A percentile compares a stretch with the other conserved stretches of the same genome.
These are phyloP conservation scores for Lipomyces kockii DNA, from an alignment of 805 yeast genomes.

Conservation along the genomic window DNA sequence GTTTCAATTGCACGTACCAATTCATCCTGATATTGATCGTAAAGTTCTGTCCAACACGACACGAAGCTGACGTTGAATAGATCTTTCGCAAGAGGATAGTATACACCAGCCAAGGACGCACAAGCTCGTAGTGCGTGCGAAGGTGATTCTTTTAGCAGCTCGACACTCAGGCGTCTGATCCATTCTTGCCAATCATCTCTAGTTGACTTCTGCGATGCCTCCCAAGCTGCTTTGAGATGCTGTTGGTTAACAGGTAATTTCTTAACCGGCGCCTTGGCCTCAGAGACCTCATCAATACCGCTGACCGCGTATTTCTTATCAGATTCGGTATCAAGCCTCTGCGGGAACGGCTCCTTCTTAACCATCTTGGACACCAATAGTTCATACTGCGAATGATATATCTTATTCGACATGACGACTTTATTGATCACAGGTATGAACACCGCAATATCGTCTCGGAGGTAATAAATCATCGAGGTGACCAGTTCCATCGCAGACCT, in stretches of 20 bases:
- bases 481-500: constrained; percentile 76
- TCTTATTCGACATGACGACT: constrained; percentile 58
- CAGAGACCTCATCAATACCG: constrained; percentile 55
- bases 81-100: constrained; percentile 86
- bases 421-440: constrained; percentile 83
- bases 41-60: constrained; percentile 92
- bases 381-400: constrained; percentile 77
- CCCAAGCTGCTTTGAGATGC: constrained; percentile 83
- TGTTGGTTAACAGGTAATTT: constrained; percentile 73
- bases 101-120: constrained; percentile 82
- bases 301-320: constrained; percentile 61
- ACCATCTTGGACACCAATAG: constrained; percentile 76
- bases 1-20: constrained; percentile 81
- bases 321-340: constrained; percentile 60
- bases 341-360: constrained; percentile 85
- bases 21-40: constrained; percentile 87
- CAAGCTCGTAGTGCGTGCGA: constrained; percentile 94
- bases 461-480: constrained; percentile 70
- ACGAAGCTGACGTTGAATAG: constrained; percentile 93
- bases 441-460: constrained; percentile 82
- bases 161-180: constrained; percentile 85
- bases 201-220: constrained; percentile 83
- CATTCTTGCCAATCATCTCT: constrained; percentile 98
- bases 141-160: constrained; percentile 86
- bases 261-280: constrained; percentile 69